Conservation (phyloP, 1,284 basidiomycete genomes). For the Austroboletus olivaceoglutinosus region DNA sequence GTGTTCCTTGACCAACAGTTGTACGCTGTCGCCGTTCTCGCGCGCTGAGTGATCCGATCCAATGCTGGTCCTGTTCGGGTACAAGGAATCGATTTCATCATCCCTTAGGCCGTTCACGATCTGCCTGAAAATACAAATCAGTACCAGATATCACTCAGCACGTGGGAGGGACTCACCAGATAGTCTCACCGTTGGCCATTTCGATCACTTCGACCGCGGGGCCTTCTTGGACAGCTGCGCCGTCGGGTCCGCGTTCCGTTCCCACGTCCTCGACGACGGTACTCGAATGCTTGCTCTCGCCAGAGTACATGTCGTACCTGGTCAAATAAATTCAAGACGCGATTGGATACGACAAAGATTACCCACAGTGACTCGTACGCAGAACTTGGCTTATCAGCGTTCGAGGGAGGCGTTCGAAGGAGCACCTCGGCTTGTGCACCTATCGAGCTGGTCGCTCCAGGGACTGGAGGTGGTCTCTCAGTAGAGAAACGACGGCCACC, state of each 20-base stretch:
- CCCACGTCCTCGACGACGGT: slow-evolving; percentile 24
- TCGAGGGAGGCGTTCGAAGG: slow-evolving; percentile 41
- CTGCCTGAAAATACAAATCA: slow-evolving; percentile 49
- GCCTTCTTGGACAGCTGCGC: slow-evolving; percentile 44
- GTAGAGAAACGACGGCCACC: slow-evolving; percentile 59
- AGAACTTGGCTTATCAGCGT: slow-evolving; percentile 60
- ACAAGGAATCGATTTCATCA: slow-evolving; percentile 67
- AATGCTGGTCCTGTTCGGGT: slow-evolving; percentile 66
- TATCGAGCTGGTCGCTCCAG: slow-evolving; percentile 56
- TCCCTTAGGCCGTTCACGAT: slow-evolving; percentile 80
- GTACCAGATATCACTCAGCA: slow-evolving; percentile 4
- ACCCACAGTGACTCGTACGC: slow-evolving; percentile 75
- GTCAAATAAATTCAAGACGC: slow-evolving; percentile 21
- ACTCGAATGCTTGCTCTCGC: slow-evolving; percentile 45
- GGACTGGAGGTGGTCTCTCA: slow-evolving; percentile 67
- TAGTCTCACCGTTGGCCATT: slow-evolving; percentile 77
- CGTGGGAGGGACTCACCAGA: slow-evolving; percentile 53
- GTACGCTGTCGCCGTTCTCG: slow-evolving; percentile 54
- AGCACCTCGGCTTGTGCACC: slow-evolving; percentile 46
- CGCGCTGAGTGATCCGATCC: slow-evolving; percentile 68
- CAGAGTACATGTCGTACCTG: slow-evolving; percentile 79
- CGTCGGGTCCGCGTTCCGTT: slow-evolving; percentile 22
- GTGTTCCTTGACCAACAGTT: slow-evolving; percentile 74
- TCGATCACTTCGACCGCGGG: slow-evolving; percentile 76
- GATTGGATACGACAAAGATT: slow-evolving; percentile 10